phyloP scores from a whole-genome alignment of 2,329 filamentous ascomycete genomes.

The Ophiostoma fasciatum region DNA sequence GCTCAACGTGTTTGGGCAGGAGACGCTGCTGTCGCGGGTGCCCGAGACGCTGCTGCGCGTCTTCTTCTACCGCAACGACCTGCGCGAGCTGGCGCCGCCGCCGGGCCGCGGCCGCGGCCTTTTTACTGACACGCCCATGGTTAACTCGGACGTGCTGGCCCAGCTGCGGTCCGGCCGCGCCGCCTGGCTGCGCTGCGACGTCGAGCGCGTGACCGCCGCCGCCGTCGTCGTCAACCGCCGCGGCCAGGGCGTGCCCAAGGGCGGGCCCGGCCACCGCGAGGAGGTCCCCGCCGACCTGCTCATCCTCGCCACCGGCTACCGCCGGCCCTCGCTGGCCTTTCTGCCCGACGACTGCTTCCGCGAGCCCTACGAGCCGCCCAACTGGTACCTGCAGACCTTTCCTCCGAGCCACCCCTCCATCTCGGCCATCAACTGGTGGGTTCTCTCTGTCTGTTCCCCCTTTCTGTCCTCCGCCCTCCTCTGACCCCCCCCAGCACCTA shows the following conservation, averaged over 20 bases:
- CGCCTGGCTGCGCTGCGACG: conserved; percentile 71
- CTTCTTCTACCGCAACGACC: conserved; percentile 64
- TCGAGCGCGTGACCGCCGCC: conserved; percentile 45
- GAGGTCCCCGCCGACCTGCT: conserved; percentile 59
- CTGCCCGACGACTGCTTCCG: conserved; percentile 58
- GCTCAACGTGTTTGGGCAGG: conserved; percentile 64
- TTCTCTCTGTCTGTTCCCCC: neutral
- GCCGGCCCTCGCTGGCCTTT: conserved; percentile 58
- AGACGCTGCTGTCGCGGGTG: conserved; percentile 62
- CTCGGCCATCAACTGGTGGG: conserved; percentile 55
- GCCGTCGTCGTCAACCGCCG: conserved; percentile 61
- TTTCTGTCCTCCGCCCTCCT: neutral
- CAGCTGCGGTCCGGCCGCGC: conserved; percentile 58
- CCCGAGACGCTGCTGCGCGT: conserved; percentile 61
- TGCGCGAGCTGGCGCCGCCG: conserved; percentile 56
- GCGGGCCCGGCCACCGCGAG: conserved; percentile 55
- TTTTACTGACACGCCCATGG: conserved; percentile 79
- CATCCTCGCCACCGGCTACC: conserved; percentile 72
- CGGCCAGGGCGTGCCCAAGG: conserved; percentile 55
- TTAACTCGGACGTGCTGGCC: conserved; percentile 67
- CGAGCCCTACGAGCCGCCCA: conserved; percentile 61
- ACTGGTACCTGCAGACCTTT: conserved; percentile 83
- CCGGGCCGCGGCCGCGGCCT: conserved; percentile 50
- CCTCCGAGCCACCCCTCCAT: conserved; percentile 59
- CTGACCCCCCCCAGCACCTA: conserved; percentile 47